These are phyloP conservation scores for Penicillium rolfsii DNA, from an alignment of 2,329 filamentous ascomycete genomes.

Conservation along the genomic window DNA sequence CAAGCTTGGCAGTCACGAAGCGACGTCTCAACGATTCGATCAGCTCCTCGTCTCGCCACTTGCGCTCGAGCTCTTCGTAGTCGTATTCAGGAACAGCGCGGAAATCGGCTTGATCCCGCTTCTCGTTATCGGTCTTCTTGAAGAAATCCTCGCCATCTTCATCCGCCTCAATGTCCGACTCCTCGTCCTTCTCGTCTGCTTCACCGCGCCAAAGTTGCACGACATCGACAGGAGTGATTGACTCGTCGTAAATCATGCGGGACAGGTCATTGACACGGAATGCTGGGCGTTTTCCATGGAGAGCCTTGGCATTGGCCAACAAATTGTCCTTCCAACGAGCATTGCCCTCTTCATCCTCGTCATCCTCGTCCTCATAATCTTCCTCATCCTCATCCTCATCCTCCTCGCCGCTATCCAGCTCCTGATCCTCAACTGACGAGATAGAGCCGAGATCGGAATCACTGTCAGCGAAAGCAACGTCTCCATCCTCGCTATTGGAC, in stretches of 20 bases:
- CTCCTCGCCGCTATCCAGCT: conserved; percentile 51
- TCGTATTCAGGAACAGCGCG: conserved; percentile 77
- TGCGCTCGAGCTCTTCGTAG: conserved; percentile 77
- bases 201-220: conserved; percentile 78
- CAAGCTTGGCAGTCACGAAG: conserved; percentile 72
- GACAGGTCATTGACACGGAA: conserved; percentile 83
- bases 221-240: conserved; percentile 73
- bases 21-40: conserved; percentile 73
- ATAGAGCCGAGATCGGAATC: conserved; percentile 94
- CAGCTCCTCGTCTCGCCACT: conserved; percentile 81
- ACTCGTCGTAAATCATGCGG: conserved; percentile 84
- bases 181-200: conserved; percentile 60
- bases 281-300: conserved; percentile 70
- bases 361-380: conserved; percentile 62
- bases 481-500: conserved; percentile 62
- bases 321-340: conserved; percentile 91
- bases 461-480: conserved; percentile 90
- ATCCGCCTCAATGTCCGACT: conserved; percentile 56
- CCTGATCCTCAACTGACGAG: conserved; percentile 64
- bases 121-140: conserved; percentile 57
- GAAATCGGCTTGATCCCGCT: conserved; percentile 65
- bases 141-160: conserved; percentile 70
- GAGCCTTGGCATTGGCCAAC: conserved; percentile 69
- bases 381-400: conserved; percentile 53
- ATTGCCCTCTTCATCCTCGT: conserved; percentile 69